A percentile compares a stretch with the other conserved stretches of the same genome.
Evolutionary conservation across 371 early-diverging fungal genomes (phyloP).

Genomic region (Saksenaea oblongispora): DNA sequence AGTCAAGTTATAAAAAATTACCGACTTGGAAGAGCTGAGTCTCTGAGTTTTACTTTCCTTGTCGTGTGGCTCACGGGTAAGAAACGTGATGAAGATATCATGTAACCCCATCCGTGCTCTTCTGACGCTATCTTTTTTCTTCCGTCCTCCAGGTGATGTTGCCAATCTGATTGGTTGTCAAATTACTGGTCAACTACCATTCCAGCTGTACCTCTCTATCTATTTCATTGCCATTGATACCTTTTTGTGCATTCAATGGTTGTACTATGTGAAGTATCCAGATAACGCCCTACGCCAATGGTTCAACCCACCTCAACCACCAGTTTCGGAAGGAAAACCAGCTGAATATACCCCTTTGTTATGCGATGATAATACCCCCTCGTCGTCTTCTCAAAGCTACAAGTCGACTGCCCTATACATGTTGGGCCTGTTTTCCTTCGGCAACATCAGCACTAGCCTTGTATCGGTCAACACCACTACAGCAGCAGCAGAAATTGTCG

Average conservation of each 20-base stretch:
- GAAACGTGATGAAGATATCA: not conserved
- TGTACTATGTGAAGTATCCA: slow-evolving; percentile 45
- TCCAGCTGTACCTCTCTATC: slow-evolving; percentile 59
- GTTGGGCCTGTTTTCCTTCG: not conserved
- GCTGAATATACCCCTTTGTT: not conserved
- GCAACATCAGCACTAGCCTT: not conserved
- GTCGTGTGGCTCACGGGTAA: slow-evolving; percentile 64
- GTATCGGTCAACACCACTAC: not conserved
- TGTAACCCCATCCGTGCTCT: not conserved
- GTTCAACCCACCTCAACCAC: slow-evolving; percentile 22
- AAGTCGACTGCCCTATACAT: not conserved
- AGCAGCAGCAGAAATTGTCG: slow-evolving; percentile 1
- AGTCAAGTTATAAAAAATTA: slow-evolving; percentile 71
- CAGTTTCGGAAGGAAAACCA: not conserved
- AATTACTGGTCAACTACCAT: slow-evolving; percentile 68
- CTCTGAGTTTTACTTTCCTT: slow-evolving; percentile 59
- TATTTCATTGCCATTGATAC: slow-evolving; percentile 46
- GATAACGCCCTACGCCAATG: slow-evolving; percentile 34
- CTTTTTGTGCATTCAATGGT: slow-evolving; percentile 43
- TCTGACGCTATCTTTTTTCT: slow-evolving; percentile 4
- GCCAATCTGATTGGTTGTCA: slow-evolving; percentile 71
- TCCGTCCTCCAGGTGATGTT: slow-evolving; percentile 60
- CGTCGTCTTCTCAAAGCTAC: not conserved
- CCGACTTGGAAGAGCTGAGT: slow-evolving; percentile 50
- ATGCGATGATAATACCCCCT: not conserved